Conservation (phyloP, 2,329 filamentous ascomycete genomes). For the Penicillium vulpinum region DNA sequence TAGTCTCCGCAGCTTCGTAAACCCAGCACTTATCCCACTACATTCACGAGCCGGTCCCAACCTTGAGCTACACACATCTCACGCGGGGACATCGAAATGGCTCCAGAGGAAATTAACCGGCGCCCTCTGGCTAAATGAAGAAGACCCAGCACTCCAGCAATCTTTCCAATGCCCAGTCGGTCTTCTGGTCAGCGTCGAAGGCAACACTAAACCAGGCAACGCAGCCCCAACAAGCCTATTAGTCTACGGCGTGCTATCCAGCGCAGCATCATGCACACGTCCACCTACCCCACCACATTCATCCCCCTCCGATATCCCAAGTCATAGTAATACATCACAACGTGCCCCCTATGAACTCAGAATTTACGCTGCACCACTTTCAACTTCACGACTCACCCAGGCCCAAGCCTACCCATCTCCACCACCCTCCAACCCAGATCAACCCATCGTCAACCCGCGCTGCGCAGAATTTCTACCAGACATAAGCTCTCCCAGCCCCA, state of each 20-base stretch:
- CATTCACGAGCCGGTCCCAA: conserved; percentile 43
- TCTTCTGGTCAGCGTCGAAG: conserved; percentile 37
- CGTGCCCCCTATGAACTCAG: conserved; percentile 32
- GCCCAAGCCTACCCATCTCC: conserved; percentile 37
- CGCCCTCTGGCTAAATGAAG: conserved; percentile 36
- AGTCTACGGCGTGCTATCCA: conserved; percentile 42
- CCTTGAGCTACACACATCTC: conserved; percentile 41
- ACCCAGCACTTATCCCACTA: conserved; percentile 43
- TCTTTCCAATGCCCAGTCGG: conserved; percentile 42
- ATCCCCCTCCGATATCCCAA: conserved; percentile 28
- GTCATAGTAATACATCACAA: conserved; percentile 7
- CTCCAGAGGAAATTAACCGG: conserved; percentile 40
- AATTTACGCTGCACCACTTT: conserved; percentile 41
- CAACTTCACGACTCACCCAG: conserved; percentile 35
- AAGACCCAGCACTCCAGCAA: conserved; percentile 30
- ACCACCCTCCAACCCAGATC: conserved; percentile 22
- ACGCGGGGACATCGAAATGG: conserved; percentile 39
- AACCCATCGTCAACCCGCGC: conserved; percentile 14
- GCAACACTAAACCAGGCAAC: conserved; percentile 18
- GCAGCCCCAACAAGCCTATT: conserved; percentile 38
- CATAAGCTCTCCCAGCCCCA: conserved; percentile 42
- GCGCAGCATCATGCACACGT: conserved; percentile 26
- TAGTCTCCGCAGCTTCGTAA: conserved; percentile 38
- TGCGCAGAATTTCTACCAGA: conserved; percentile 41
- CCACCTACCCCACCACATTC: conserved; percentile 40